Base-by-base conservation (phyloP, 345 rosid genomes). In the Capsella bursapastoris region DNA sequence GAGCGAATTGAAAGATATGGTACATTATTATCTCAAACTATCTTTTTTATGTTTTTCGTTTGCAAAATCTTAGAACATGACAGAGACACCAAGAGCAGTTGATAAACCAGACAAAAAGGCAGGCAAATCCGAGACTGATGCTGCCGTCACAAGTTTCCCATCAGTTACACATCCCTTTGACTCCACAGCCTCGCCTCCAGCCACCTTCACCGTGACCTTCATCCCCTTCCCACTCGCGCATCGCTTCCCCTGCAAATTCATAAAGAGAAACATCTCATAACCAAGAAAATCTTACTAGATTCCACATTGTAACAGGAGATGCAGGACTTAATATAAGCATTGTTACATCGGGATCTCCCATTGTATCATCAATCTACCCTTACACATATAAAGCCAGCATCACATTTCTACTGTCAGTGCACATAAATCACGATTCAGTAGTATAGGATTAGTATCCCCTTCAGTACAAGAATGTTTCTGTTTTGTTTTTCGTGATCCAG, bases 111-210 rank as follows among this genome's bases (percentile, higher is more conserved):
- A 77, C 52, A 85, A 27, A 67, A 83, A 85, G 27, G 77, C 68
- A 14, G 88, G 81, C 47, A 85, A 71, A 14, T 79, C 79, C 31
- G 65, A 57, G 81, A 70, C 79, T 61, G 84, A 83, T 38, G 79
- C 77, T 16, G 86, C 88, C 45, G 88, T 81, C 53, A 85, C 78
- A 10, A 81, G 75, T 57, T 77, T 85, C 22, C 86, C 88, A 25
- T 85, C 76, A 18, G 73, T 71, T 53, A 79, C 76, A 3, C 84
- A 79, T 29, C 81, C 88, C 56, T 68, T 15, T 11, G 62, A 48
- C 64, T 81, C 82, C 31, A 52, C 79, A 32, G 68, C 55, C 40
- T 83, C 83, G 27, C 88, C 88, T 10, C 85, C 86, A 37, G 57
- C 82, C 45, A 85, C 76, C 79, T 77, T 81, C 58, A 83, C 83